phyloP scores from a whole-genome alignment of 345 rosid genomes.

The Melastoma malabathricum region DNA sequence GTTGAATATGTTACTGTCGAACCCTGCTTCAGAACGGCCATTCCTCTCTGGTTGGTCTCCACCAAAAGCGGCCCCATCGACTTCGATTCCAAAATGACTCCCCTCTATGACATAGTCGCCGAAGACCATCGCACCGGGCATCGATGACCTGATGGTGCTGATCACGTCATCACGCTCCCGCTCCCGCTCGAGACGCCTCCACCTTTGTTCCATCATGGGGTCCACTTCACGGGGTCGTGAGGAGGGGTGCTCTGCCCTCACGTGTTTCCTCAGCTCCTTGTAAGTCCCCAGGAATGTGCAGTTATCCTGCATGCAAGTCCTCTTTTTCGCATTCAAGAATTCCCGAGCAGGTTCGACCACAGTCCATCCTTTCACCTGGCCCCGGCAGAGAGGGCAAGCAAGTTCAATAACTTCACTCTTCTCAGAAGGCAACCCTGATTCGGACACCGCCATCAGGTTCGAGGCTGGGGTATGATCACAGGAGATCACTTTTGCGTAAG shows the following conservation, averaged over 20 bases:
- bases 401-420: conserved; percentile 53
- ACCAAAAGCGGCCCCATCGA: conserved; percentile 18
- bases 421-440: conserved; percentile 19
- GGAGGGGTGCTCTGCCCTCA: conserved; percentile 64
- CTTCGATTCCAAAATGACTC: conserved; percentile 34
- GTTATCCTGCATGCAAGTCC: conserved; percentile 90
- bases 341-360: conserved; percentile 82
- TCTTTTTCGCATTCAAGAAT: conserved; percentile 53
- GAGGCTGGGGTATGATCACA: conserved; percentile 13
- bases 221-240: conserved; percentile 74
- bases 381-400: conserved; percentile 91
- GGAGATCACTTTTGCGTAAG: conserved; percentile 47
- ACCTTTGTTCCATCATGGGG: conserved; percentile 69
- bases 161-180: conserved; percentile 61
- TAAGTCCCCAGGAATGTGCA: conserved; percentile 62
- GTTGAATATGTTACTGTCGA: conserved; percentile 50
- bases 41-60: conserved; percentile 17
- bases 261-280: conserved; percentile 89
- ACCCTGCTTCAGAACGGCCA: conserved; percentile 31
- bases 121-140: conserved; percentile 78
- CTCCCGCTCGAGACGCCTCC: conserved; percentile 69
- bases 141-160: conserved; percentile 71
- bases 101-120: conserved; percentile 84
- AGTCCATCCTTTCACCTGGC: conserved; percentile 96
- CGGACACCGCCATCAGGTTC: conserved; percentile 16